Evolutionary conservation across 441 rosid genomes (phyloP), one percentile per base, ranked within the genome.

Genomic region (Euphorbia schlechtendalii): DNA sequence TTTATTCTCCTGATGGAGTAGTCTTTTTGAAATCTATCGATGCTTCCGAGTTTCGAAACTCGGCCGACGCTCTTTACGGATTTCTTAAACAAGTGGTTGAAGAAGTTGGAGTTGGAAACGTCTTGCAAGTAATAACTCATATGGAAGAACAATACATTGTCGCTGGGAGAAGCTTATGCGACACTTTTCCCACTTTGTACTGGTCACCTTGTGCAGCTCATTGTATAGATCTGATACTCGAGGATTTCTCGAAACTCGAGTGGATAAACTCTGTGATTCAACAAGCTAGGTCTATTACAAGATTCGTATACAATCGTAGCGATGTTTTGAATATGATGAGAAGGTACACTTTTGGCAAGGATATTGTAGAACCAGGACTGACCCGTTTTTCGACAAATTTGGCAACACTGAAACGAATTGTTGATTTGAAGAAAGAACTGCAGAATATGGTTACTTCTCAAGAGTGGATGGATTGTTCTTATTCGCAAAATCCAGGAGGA

Each of bases 361-460:
- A 92, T 69, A 76, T 92, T 56, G 76, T 92, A 61, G 90, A 73
- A 61, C 82, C 81, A 7, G 89, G 80, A 7, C 59, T 71, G 27
- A 83, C 82, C 54, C 72, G 69, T 56, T 80, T 73, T 24, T 81
- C 90, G 3, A 78, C 95, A 21, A 86, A 81, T 77, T 92, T 92
- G 66, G 70, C 76, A 18, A 86, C 88, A 0, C 68, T 86, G 80
- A 72, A 64, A 56, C 75, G 81, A 68, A 75, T 89, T 57, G 72
- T 78, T 1, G 80, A 80, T 55, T 76, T 80, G 5, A 87, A 84
- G 65, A 78, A 72, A 10, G 71, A 74, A 66, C 69, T 92, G 72
- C 87, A 86, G 71, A 69, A 75, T 8, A 89, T 92, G 98, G 85
- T 89, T 64, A 77, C 85, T 73, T 87, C 98, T 4, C 81, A 82